phyloP scores from a whole-genome alignment of 2,329 filamentous ascomycete species.

The Thyridium curvatum region DNA sequence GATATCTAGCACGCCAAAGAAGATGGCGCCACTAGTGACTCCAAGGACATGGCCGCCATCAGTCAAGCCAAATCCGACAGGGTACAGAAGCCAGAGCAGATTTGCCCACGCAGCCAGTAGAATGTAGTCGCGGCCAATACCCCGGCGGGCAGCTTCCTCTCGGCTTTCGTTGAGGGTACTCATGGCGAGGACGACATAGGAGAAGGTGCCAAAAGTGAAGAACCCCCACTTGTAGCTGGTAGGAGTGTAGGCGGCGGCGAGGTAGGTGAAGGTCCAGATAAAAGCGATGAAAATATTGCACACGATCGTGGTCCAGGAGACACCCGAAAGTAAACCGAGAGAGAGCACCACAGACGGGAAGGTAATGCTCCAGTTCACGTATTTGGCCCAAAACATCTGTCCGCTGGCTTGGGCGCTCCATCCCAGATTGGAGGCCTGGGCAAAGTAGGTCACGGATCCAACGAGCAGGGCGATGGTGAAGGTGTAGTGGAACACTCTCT shows the following conservation, averaged over 20 bases:
- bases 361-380: conserved; percentile 39
- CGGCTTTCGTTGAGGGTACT: conserved; percentile 30
- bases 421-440: conserved; percentile 37
- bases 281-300: conserved; percentile 36
- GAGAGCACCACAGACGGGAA: conserved; percentile 33
- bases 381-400: conserved; percentile 37
- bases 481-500: conserved; percentile 44
- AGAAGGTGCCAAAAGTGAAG: conserved; percentile 37
- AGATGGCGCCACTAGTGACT: conserved; percentile 33
- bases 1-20: conserved; percentile 40
- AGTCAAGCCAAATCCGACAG: conserved; percentile 37
- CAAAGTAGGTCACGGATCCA: conserved; percentile 36
- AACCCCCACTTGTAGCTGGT: conserved; percentile 45
- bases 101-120: conserved; percentile 34
- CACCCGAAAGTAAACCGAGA: conserved; percentile 37
- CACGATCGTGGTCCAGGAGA: conserved; percentile 44
- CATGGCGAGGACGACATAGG: conserved; percentile 33
- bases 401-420: conserved; percentile 17
- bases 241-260: conserved; percentile 33
- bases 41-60: conserved; percentile 38
- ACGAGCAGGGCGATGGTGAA: conserved; percentile 38
- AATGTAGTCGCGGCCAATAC: conserved; percentile 30
- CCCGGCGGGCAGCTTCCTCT: conserved; percentile 27
- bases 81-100: conserved; percentile 38
- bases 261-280: conserved; percentile 39